These are phyloP conservation scores for Penicillium nordicum DNA, from an alignment of 2,329 filamentous ascomycete species.

Conservation along the genomic window DNA sequence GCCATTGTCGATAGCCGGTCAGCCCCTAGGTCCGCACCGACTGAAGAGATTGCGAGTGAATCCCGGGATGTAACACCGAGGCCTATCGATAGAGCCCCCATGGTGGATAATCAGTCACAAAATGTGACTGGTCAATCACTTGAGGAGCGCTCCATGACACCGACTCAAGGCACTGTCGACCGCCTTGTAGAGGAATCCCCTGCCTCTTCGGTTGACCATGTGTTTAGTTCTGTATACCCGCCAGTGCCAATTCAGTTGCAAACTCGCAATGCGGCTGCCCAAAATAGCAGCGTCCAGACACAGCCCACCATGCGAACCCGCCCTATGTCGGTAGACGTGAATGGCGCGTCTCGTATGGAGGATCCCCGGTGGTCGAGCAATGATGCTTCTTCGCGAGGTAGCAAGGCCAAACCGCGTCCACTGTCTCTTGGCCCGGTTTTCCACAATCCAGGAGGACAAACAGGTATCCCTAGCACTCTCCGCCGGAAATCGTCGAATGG, in stretches of 20 bases:
- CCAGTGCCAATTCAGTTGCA: slow-evolving; percentile 12
- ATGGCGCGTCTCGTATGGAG: slow-evolving; percentile 6
- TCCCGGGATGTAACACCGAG: slow-evolving; percentile 19
- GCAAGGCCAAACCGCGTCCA: slow-evolving; percentile 18
- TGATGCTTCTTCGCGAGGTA: background rate
- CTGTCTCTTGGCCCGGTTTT: slow-evolving; percentile 24
- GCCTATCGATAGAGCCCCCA: slow-evolving; percentile 9
- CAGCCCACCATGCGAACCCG: slow-evolving; percentile 15
- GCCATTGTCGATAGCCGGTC: slow-evolving; percentile 44
- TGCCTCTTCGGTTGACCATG: slow-evolving; percentile 12
- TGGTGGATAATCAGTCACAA: slow-evolving; percentile 16
- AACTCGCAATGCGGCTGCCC: background rate
- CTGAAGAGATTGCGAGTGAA: slow-evolving; percentile 7
- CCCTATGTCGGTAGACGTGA: slow-evolving; percentile 20
- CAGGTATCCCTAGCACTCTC: slow-evolving; percentile 29
- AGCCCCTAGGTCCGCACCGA: slow-evolving; percentile 14
- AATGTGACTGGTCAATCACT: slow-evolving; percentile 7
- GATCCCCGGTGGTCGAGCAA: slow-evolving; percentile 11
- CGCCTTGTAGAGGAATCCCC: slow-evolving; percentile 20
- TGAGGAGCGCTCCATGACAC: slow-evolving; percentile 22
- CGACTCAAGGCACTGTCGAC: slow-evolving; percentile 15
- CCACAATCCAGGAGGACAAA: slow-evolving; percentile 9
- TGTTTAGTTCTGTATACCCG: slow-evolving; percentile 19
- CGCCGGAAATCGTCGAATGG: slow-evolving; percentile 60
- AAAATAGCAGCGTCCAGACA: slow-evolving; percentile 10